Evolutionary conservation across 192 early-diverging fungal genomes (phyloP).

Genomic region (Podila epicladia): DNA sequence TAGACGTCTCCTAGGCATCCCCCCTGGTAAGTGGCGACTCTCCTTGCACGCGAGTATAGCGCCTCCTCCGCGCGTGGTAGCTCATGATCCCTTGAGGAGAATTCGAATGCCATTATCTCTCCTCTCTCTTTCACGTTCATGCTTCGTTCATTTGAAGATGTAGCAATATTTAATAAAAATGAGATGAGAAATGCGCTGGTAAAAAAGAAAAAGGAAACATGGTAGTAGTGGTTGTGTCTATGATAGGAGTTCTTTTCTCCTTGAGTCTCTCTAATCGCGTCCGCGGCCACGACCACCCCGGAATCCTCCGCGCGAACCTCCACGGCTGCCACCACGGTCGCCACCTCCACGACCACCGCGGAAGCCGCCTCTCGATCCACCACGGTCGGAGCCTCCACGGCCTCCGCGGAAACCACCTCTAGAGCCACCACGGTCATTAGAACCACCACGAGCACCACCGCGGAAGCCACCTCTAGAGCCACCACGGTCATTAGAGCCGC

Average conservation of each 20-base stretch:
- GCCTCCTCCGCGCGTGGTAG: too few species aligned
- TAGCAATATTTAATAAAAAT: too few species aligned
- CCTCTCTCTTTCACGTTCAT: too few species aligned
- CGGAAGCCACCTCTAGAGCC: conserved; percentile 10
- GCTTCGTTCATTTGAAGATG: too few species aligned
- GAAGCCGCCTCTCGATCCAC: conserved; percentile 24
- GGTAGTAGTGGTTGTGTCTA: conserved; percentile 1
- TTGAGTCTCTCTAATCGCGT: conserved; percentile 15
- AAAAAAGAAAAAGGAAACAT: neutral
- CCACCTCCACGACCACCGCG: conserved; percentile 22
- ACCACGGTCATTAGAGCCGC: conserved; percentile 9
- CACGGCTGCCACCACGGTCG: conserved; percentile 10
- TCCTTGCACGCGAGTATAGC: too few species aligned
- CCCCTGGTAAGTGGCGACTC: too few species aligned
- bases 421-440: conserved; percentile 9
- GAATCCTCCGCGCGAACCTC: conserved; percentile 26
- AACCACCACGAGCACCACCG: conserved; percentile 11
- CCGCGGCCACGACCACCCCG: conserved; percentile 24
- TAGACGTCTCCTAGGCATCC: too few species aligned
- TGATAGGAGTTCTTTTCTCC: neutral
- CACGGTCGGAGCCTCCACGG: conserved; percentile 9
- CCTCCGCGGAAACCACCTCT: conserved; percentile 21
- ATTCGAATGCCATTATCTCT: too few species aligned
- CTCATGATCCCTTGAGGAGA: too few species aligned
- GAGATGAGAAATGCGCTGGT: too few species aligned